These are phyloP conservation scores for Exophiala phaeomuriformis DNA, from an alignment of 2,329 filamentous ascomycete genomes.

Conservation along the genomic window DNA sequence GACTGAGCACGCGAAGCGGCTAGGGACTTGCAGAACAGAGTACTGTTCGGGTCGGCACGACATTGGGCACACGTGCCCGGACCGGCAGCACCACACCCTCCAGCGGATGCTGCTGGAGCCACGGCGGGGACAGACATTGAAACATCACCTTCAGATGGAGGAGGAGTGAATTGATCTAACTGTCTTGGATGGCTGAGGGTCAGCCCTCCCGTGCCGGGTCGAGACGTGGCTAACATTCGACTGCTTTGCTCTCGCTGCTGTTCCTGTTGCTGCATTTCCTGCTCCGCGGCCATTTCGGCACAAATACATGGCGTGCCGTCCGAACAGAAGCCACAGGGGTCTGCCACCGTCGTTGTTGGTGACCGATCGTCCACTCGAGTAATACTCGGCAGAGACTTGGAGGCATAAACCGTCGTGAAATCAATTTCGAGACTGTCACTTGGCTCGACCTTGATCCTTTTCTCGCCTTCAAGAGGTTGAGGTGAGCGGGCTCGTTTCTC, in stretches of 20 bases:
- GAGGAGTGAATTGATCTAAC: conserved; percentile 45
- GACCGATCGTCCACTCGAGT: conserved; percentile 33
- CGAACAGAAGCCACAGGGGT: conserved; percentile 74
- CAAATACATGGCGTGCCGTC: conserved; percentile 78
- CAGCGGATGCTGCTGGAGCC: conserved; percentile 27
- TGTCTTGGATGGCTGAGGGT: conserved; percentile 6
- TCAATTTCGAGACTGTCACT: conserved; percentile 55
- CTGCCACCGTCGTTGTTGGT: conserved; percentile 44
- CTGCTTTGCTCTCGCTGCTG: conserved; percentile 37
- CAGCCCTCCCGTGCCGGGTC: background rate
- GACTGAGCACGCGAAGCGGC: conserved; percentile 49
- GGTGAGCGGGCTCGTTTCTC: conserved; percentile 36
- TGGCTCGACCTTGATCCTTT: conserved; percentile 46
- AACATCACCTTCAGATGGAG: conserved; percentile 51
- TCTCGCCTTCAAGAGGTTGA: conserved; percentile 40
- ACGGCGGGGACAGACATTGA: conserved; percentile 41
- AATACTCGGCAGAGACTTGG: conserved; percentile 47
- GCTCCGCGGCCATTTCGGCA: conserved; percentile 54
- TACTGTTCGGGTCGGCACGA: conserved; percentile 67
- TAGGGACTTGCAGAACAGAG: conserved; percentile 74
- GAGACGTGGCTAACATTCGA: background rate
- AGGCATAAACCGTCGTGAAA: conserved; percentile 48
- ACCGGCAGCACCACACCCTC: conserved; percentile 48
- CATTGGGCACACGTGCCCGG: conserved; percentile 76
- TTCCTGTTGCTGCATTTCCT: conserved; percentile 26